Base-by-base conservation (phyloP, 352 stramenopile genomes). In the Pythium plurisporium region DNA sequence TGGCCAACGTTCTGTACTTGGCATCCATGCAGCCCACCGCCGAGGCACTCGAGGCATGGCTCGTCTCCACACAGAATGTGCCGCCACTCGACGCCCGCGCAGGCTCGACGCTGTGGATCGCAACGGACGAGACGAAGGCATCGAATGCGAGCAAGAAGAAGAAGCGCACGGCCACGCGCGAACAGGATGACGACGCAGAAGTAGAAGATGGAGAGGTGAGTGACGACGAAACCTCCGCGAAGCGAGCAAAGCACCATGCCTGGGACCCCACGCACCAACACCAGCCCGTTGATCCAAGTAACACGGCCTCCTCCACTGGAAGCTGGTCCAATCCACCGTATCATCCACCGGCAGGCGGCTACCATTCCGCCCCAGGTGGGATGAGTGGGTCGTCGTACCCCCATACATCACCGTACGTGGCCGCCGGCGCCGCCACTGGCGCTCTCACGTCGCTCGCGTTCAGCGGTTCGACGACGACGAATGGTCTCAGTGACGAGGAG, bases 1-100 rank as follows among this genome's bases (percentile, higher is more conserved):
- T 89, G 5, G 74, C 80, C 11, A 92, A 92, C 47, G 51, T 92
- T 23, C 38, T 89, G 45, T 92, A 89, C 51, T 70, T 92, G 30
- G 76, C 80, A 30, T 83, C 79, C 36, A 62, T 92, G 52, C 82
- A 92, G 48, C 59, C 61, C 5, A 70, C 31, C 15, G 26, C 27
- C 0, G 26, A 61, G 1, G 36, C 57, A 23, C 51, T 73, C 44
- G 80, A 91, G 48, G 54, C 65, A 22, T 92, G 80, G 80, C 59
- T 92, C n/a, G 57, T 64, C n/a, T 54, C 72, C 27, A 89, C 76
- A 1, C 82, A 92, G 57, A 65, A 68, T 6, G 58, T 91, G 17
- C 65, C 69, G n/a, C 64, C 69, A n/a, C 25, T 87, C 43, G 65
- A 79, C 34, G 26, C 55, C 4, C 65, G 30, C 0, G 64, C 80